These are phyloP conservation scores for Lachnellula subtilissima DNA, from an alignment of 2,329 filamentous ascomycete genomes.

Conservation along the genomic window DNA sequence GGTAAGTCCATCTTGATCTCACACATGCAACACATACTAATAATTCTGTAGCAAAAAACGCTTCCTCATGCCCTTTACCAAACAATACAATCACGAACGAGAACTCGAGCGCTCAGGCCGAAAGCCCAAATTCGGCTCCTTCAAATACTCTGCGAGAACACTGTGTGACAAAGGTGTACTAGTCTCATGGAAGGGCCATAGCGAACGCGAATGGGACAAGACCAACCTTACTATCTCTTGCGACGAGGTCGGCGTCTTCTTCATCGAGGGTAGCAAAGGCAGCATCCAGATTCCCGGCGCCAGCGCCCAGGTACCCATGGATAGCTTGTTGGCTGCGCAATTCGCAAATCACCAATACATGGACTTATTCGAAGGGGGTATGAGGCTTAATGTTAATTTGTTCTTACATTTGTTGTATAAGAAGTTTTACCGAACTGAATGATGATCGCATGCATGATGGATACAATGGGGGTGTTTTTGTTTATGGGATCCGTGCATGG, in stretches of 20 bases:
- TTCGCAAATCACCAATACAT: slow-evolving; percentile 97
- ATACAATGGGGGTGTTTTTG: slow-evolving; percentile 8
- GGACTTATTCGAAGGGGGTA: slow-evolving; percentile 79
- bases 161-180: slow-evolving; percentile 91
- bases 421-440: slow-evolving; percentile 84
- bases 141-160: slow-evolving; percentile 89
- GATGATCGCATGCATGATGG: slow-evolving; percentile 9
- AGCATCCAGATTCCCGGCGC: slow-evolving; percentile 96
- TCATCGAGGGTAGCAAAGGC: slow-evolving; percentile 82
- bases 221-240: slow-evolving; percentile 92
- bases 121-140: slow-evolving; percentile 95
- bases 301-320: slow-evolving; percentile 80
- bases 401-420: slow-evolving; percentile 96
- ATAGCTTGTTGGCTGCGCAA: slow-evolving; percentile 91
- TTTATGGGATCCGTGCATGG: slow-evolving; percentile 9
- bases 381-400: slow-evolving; percentile 93
- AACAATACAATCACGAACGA: slow-evolving; percentile 97
- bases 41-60: slow-evolving; percentile 64
- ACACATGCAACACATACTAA: slow-evolving; percentile 11
- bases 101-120: slow-evolving; percentile 89
- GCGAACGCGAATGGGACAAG: slow-evolving; percentile 79
- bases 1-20: slow-evolving; percentile 43
- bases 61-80: slow-evolving; percentile 93
- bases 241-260: slow-evolving; percentile 91
- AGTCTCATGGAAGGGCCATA: slow-evolving; percentile 82